These are phyloP conservation scores for Geranomyces variabilis DNA, from an alignment of 192 early-diverging fungal genomes.

Conservation along the genomic window DNA sequence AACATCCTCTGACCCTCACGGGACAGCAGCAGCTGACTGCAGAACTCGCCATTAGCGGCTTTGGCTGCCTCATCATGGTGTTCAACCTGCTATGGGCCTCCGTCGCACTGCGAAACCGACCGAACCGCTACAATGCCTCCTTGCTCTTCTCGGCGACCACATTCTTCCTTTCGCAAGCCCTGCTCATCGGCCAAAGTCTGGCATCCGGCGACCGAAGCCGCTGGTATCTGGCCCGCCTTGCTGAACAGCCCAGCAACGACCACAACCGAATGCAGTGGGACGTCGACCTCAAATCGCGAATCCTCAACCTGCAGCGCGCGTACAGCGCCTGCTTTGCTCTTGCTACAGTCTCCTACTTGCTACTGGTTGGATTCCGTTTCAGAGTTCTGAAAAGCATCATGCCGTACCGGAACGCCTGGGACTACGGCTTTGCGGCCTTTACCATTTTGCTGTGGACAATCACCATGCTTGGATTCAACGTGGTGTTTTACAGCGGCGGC, in stretches of 20 bases:
- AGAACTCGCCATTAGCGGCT: neutral
- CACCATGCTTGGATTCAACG: neutral
- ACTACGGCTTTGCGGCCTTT: conserved; percentile 8
- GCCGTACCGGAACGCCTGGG: neutral
- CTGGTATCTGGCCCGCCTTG: neutral
- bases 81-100: neutral
- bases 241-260: neutral
- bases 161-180: neutral
- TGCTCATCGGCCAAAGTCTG: neutral
- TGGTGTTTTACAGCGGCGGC: neutral
- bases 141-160: neutral
- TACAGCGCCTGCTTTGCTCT: conserved; percentile 6
- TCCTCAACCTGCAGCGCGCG: neutral
- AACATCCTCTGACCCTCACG: neutral
- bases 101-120: neutral
- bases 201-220: neutral
- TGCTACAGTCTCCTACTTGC: neutral
- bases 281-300: neutral
- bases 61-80: conserved; percentile 5
- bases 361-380: conserved; percentile 15
- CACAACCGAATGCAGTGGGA: neutral
- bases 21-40: neutral
- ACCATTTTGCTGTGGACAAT: neutral
- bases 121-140: conserved; percentile 1
- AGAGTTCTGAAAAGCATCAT: conserved; percentile 22